Percentiles rank a stretch among this genome's conserved stretches.
phyloP scores from a whole-genome alignment of 768 basidiomycete species.

The Russula emetica region DNA sequence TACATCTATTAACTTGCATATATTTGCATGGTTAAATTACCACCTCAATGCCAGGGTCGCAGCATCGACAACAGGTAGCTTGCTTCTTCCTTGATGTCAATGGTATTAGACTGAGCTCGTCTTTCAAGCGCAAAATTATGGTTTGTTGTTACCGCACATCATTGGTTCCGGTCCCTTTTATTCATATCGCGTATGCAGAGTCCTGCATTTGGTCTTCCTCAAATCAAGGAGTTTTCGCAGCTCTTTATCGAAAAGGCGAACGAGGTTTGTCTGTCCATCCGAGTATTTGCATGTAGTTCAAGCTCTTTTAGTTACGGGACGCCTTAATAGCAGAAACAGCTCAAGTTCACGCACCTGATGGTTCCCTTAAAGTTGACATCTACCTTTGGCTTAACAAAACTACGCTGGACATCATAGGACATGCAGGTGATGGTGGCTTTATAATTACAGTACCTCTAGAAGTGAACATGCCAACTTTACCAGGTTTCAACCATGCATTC shows the following conservation, averaged over 20 bases:
- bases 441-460: not conserved
- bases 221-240: conserved; percentile 15
- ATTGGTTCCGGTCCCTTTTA: not conserved
- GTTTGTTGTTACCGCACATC: conserved; percentile 4
- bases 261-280: conserved; percentile 11
- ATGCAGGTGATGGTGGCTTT: conserved; percentile 8
- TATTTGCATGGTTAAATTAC: not conserved
- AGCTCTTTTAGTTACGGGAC: conserved; percentile 13
- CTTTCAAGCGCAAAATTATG: conserved; percentile 19
- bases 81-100: not conserved
- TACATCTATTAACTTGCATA: not conserved
- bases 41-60: not conserved
- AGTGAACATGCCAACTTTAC: not conserved
- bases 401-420: conserved; percentile 22
- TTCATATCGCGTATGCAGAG: conserved; percentile 9
- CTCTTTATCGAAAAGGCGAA: conserved; percentile 25
- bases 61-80: conserved; percentile 21
- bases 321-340: not conserved
- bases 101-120: not conserved
- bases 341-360: conserved; percentile 7
- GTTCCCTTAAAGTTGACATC: conserved; percentile 4
- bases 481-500: conserved; percentile 25
- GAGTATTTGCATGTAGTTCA: not conserved
- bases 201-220: conserved; percentile 23
- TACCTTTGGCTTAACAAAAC: conserved; percentile 21